Base-by-base conservation (phyloP, 768 basidiomycete species). In the Cubamyces sp. region DNA sequence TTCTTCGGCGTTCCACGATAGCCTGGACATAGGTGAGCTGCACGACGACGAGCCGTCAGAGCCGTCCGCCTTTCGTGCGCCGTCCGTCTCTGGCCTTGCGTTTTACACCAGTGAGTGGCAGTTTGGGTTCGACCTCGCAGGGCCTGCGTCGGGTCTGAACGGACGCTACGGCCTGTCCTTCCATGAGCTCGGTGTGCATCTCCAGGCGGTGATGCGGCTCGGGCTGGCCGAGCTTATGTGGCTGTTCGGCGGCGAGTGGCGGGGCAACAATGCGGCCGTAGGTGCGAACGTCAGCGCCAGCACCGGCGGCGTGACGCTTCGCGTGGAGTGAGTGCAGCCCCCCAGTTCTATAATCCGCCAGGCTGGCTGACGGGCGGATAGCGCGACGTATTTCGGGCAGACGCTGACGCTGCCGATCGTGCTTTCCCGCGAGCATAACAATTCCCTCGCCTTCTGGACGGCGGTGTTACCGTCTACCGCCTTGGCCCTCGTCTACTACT, bases 361-460 rank as follows among this genome's bases (percentile, higher is more conserved):
- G 26, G 48, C 19, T 15, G 34, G 45, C 52, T 55, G 39, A 51
- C 43, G 39, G 45, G 37, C 21, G 47, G 41, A 26, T 64, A 90
- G 88, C 60, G 69, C 84, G 49, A 72, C 77, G 37, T 84, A 87
- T 70, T 72, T 85, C 54, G 82, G 84, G 63, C 87, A 88, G 69
- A 78, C 78, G 63, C 73, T 88, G 59, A 73, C 79, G 15, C 54
- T 89, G 12, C 89, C 89, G 11, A 79, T 90, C 39, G 68, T 81
- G 16, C 75, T 90, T 52, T 82, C 87, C 0, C 73, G 79, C 30
- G 79, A 85, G 46, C 76, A 73, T 51, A 78, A 84, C 69, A 67
- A 76, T n/a, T 61, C 62, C 0, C 65, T 87, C 45, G 84, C 82
- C 0, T 71, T 86, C 18, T 84, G 79, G 68, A 78, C 83, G 4